phyloP scores from a whole-genome alignment of 176 grass and related monocot species.

The Eremochloa ophiuroides region DNA sequence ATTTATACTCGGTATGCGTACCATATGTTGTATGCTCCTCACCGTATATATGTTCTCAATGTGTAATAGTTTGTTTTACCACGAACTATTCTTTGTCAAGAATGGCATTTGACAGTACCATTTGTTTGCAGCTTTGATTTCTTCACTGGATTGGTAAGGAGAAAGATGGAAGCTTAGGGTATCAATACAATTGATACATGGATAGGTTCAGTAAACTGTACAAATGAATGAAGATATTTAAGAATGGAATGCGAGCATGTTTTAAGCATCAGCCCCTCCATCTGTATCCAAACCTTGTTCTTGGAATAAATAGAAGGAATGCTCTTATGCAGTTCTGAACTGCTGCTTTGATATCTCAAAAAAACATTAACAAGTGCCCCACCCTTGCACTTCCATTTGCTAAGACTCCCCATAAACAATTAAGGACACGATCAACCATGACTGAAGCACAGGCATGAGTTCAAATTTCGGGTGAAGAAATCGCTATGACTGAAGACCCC shows the following conservation, averaged over 20 bases:
- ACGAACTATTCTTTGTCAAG: not conserved
- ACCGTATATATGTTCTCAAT: not conserved
- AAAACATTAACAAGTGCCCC: not conserved
- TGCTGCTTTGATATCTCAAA: not conserved
- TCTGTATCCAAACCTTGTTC: not conserved
- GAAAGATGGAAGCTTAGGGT: conserved; percentile 49
- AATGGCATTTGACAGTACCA: not conserved
- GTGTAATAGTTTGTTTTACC: not conserved
- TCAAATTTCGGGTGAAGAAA: not conserved
- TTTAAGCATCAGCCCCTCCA: not conserved
- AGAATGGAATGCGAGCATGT: not conserved
- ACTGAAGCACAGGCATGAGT: not conserved
- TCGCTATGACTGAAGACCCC: too few relatives aligned
- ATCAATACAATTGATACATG: not conserved
- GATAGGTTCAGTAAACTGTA: conserved; percentile 3
- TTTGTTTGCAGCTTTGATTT: conserved; percentile 84
- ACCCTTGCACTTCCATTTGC: not conserved
- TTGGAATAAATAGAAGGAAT: not conserved
- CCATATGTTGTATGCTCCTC: not conserved
- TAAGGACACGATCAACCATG: not conserved
- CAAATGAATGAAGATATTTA: not conserved
- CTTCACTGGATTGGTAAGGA: conserved; percentile 82
- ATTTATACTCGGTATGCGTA: not conserved
- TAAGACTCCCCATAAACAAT: too few relatives aligned
- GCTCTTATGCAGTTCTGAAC: not conserved